phyloP scores from a whole-genome alignment of 2,329 filamentous ascomycete genomes.

The Trichoderma breve region DNA sequence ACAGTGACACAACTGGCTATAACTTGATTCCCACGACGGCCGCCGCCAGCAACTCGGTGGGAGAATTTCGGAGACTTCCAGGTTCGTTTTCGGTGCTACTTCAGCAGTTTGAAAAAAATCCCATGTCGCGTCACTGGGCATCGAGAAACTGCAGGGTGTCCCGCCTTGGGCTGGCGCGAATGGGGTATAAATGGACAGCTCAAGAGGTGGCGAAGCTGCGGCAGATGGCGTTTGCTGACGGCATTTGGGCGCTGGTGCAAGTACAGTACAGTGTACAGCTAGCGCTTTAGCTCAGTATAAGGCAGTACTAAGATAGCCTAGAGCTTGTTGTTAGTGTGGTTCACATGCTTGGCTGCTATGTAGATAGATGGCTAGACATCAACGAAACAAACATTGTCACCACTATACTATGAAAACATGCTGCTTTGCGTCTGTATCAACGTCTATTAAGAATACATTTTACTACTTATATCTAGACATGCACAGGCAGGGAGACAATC shows the following conservation, averaged over 20 bases:
- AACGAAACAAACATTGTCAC: neutral
- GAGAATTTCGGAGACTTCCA: neutral
- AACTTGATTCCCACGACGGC: neutral
- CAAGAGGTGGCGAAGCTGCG: slow-evolving; percentile 11
- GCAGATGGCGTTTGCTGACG: slow-evolving; percentile 4
- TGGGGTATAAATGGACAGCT: neutral
- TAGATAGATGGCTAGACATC: too few relatives aligned
- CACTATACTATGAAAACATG: neutral
- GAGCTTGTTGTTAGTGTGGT: neutral
- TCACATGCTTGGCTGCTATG: neutral
- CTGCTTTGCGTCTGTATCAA: slow-evolving; percentile 26
- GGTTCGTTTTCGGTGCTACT: neutral
- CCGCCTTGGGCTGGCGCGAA: slow-evolving; percentile 1
- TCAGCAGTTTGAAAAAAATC: neutral
- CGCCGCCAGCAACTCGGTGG: slow-evolving; percentile 5
- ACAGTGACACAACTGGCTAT: neutral
- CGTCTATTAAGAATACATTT: slow-evolving; percentile 45
- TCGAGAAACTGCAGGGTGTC: neutral
- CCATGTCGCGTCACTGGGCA: slow-evolving; percentile 11
- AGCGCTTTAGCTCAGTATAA: neutral
- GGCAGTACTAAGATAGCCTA: neutral
- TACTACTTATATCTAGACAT: slow-evolving; percentile 34
- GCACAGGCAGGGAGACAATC: slow-evolving; percentile 19
- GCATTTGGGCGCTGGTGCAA: neutral
- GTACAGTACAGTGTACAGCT: neutral